Evolutionary conservation across 352 stramenopile species (phyloP).

Genomic region (Thraustochytrium striatum): DNA sequence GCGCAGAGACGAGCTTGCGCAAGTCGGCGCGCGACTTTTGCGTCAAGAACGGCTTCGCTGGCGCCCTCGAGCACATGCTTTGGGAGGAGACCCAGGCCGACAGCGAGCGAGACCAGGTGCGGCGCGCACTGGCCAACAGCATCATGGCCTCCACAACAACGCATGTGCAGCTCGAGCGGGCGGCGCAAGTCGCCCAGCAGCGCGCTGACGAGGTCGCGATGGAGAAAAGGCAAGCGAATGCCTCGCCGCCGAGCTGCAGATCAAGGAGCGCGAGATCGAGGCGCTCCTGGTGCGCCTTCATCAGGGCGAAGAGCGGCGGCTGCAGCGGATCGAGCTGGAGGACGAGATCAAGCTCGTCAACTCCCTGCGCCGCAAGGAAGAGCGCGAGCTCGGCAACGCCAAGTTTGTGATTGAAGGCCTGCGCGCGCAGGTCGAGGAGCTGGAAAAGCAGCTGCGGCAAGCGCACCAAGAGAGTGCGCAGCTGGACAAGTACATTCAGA

Average conservation of each 20-base stretch:
- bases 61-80: not conserved
- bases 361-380: not conserved
- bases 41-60: not conserved
- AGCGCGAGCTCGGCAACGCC: conserved; percentile 20
- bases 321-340: conserved; percentile 25
- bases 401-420: conserved; percentile 28
- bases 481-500: conserved; percentile 31
- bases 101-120: not conserved
- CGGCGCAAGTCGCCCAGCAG: not conserved
- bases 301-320: too few species aligned
- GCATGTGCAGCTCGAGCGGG: not conserved
- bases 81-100: not conserved
- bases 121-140: not conserved
- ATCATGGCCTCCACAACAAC: not conserved
- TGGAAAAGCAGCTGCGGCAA: not conserved
- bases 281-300: too few species aligned
- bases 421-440: not conserved
- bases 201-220: not conserved
- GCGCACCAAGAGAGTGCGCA: conserved; percentile 1
- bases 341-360: conserved; percentile 12
- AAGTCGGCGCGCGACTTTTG: conserved; percentile 6
- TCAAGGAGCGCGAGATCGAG: too few species aligned
- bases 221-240: too few species aligned
- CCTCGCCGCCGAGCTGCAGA: too few species aligned
- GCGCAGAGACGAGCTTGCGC: not conserved